phyloP scores from a whole-genome alignment of 371 early-diverging fungal genomes.

The Parasitella parasitica region DNA sequence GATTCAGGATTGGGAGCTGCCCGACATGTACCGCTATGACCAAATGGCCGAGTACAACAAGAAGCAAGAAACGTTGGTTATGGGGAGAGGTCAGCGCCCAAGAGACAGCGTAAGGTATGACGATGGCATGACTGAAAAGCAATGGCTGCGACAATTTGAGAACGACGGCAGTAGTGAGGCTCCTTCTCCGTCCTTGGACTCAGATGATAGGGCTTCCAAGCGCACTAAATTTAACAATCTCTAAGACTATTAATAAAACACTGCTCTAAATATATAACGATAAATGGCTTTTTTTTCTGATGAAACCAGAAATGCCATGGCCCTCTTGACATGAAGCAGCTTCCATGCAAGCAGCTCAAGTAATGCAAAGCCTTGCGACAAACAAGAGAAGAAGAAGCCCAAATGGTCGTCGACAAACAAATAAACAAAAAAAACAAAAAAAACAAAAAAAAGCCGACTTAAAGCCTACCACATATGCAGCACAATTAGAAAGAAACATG shows the following conservation, averaged over 20 bases:
- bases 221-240: constrained; percentile 5
- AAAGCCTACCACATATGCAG: too few relatives aligned
- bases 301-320: too few relatives aligned
- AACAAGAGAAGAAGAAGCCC: too few relatives aligned
- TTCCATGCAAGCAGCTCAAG: too few relatives aligned
- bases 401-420: too few relatives aligned
- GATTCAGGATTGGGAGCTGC: constrained; percentile 85
- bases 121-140: constrained; percentile 93
- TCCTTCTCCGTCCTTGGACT: not conserved
- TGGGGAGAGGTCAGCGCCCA: constrained; percentile 72
- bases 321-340: too few relatives aligned
- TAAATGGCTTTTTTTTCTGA: not conserved
- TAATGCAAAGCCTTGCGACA: too few relatives aligned
- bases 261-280: not conserved
- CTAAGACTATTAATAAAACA: not conserved
- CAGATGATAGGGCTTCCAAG: constrained; percentile 7
- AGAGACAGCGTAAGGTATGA: constrained; percentile 79
- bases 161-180: not conserved
- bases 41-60: constrained; percentile 18
- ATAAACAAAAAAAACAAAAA: too few relatives aligned
- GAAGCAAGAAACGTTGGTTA: constrained; percentile 44
- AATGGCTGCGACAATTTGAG: constrained; percentile 64
- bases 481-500: too few relatives aligned
- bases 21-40: constrained; percentile 75
- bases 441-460: too few relatives aligned